Evolutionary conservation across 768 basidiomycete genomes (phyloP).

Genomic region (Dacryopinax spathularia): DNA sequence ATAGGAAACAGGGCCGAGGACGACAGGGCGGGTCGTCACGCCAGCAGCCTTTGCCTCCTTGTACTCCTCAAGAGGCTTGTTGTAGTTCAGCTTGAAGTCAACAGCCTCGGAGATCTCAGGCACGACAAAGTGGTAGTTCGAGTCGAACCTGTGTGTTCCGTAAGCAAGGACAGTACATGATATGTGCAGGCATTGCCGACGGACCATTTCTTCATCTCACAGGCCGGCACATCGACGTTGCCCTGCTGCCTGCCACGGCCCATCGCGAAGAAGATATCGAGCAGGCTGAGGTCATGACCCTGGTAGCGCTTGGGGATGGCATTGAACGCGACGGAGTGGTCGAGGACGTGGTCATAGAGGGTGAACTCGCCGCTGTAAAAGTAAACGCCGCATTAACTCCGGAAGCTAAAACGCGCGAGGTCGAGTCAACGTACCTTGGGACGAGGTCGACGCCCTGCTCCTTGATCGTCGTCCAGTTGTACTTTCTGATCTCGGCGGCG

Average conservation of each 20-base stretch:
- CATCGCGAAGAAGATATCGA: slow-evolving; percentile 98
- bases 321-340: slow-evolving; percentile 92
- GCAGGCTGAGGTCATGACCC: slow-evolving; percentile 66
- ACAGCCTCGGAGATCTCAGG: slow-evolving; percentile 83
- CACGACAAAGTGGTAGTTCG: slow-evolving; percentile 98
- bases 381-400: slow-evolving; percentile 7
- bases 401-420: slow-evolving; percentile 13
- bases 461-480: slow-evolving; percentile 79
- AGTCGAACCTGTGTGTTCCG: slow-evolving; percentile 62
- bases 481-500: slow-evolving; percentile 75
- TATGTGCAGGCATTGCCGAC: slow-evolving; percentile 19
- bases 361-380: slow-evolving; percentile 86
- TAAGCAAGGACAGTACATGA: neutral
- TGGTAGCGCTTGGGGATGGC: slow-evolving; percentile 90
- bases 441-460: slow-evolving; percentile 73
- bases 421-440: slow-evolving; percentile 53
- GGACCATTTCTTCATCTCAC: slow-evolving; percentile 99
- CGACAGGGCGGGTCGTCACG: slow-evolving; percentile 80
- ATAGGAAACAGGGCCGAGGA: slow-evolving; percentile 92
- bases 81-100: slow-evolving; percentile 88
- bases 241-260: slow-evolving; percentile 93
- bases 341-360: slow-evolving; percentile 95
- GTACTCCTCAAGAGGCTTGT: slow-evolving; percentile 90
- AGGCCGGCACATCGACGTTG: slow-evolving; percentile 90
- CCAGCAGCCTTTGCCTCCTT: slow-evolving; percentile 87